Conservation (phyloP, 306 rosid genomes). For the Calophaca sinica region DNA sequence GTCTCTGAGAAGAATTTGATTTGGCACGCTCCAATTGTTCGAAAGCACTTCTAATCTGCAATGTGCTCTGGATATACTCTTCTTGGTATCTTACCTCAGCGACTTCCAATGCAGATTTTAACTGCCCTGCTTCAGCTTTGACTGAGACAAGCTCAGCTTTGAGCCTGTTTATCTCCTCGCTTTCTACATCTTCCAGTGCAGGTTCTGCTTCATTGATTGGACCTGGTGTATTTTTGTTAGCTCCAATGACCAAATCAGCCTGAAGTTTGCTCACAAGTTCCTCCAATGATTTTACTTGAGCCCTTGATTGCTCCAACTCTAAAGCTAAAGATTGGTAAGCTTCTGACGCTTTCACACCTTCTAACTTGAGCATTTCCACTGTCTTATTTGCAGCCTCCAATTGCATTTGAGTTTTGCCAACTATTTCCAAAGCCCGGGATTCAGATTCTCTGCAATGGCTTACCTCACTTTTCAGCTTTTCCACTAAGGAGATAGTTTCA, state of each 20-base stretch:
- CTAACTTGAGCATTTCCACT: constrained; percentile 59
- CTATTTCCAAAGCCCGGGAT: constrained; percentile 59
- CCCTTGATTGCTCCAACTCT: constrained; percentile 82
- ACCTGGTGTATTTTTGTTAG: constrained; percentile 37
- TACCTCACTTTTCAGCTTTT: constrained; percentile 69
- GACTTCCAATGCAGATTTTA: constrained; percentile 78
- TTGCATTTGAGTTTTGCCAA: constrained; percentile 63
- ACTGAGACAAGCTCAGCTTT: constrained; percentile 61
- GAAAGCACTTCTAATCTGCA: constrained; percentile 80
- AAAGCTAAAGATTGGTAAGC: constrained; percentile 54
- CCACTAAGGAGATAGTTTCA: constrained; percentile 65
- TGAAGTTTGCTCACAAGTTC: constrained; percentile 66
- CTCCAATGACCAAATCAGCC: constrained; percentile 52
- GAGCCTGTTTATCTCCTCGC: constrained; percentile 59
- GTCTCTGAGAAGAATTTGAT: constrained; percentile 63
- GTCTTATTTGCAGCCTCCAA: constrained; percentile 68
- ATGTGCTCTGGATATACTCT: constrained; percentile 78
- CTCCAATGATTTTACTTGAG: constrained; percentile 72
- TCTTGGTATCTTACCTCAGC: constrained; percentile 84
- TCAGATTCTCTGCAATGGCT: constrained; percentile 73
- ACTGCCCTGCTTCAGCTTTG: constrained; percentile 67
- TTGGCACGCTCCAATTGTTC: constrained; percentile 70
- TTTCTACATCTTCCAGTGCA: constrained; percentile 49
- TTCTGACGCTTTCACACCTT: constrained; percentile 61
- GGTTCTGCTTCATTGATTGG: constrained; percentile 43